These are phyloP conservation scores for Botrytis hyacinthi DNA, from an alignment of 2,329 filamentous ascomycete species.

Conservation along the genomic window DNA sequence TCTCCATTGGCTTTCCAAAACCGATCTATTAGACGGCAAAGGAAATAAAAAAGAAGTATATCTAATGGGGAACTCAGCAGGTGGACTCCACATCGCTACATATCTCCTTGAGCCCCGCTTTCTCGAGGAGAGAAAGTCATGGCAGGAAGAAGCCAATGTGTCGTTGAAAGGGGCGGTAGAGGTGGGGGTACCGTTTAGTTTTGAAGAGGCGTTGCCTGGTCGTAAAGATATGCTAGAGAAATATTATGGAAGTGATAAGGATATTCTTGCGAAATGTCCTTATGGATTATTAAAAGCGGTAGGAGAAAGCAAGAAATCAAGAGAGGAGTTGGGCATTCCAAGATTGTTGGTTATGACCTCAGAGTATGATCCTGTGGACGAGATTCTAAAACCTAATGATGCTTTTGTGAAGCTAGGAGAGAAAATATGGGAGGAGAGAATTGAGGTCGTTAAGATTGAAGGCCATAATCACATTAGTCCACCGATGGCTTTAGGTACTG, in stretches of 20 bases:
- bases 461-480: conserved; percentile 39
- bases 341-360: conserved; percentile 29
- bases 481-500: conserved; percentile 31
- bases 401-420: conserved; percentile 34
- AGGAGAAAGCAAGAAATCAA: conserved; percentile 26
- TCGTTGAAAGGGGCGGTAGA: conserved; percentile 31
- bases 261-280: conserved; percentile 24
- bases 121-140: conserved; percentile 26
- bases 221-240: conserved; percentile 24
- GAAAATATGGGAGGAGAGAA: conserved; percentile 30
- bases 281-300: conserved; percentile 30
- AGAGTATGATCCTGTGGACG: conserved; percentile 36
- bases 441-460: conserved; percentile 26
- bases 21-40: conserved; percentile 28
- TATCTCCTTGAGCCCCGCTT: conserved; percentile 33
- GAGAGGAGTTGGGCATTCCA: conserved; percentile 29
- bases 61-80: conserved; percentile 37
- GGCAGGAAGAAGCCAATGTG: conserved; percentile 22
- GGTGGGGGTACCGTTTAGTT: conserved; percentile 32
- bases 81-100: conserved; percentile 36
- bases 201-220: conserved; percentile 18
- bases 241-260: conserved; percentile 30
- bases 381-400: conserved; percentile 32
- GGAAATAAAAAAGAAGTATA: conserved; percentile 30
- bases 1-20: conserved; percentile 22